phyloP scores from a whole-genome alignment of 306 rosid species.

The Cyamopsis tetragonoloba region DNA sequence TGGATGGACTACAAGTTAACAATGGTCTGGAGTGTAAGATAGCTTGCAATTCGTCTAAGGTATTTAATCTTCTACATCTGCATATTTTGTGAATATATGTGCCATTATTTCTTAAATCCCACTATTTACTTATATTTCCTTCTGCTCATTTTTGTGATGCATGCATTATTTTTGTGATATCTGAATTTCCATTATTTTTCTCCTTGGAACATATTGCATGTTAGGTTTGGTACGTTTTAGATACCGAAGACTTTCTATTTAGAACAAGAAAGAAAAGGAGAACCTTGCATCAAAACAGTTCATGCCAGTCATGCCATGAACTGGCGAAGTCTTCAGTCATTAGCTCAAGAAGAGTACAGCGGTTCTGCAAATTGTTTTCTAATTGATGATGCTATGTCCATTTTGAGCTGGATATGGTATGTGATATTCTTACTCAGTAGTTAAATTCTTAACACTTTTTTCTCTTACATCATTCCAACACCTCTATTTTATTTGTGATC shows the following conservation, averaged over 20 bases:
- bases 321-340: conserved; percentile 46
- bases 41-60: conserved; percentile 91
- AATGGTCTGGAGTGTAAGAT: conserved; percentile 99
- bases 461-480: too few relatives aligned
- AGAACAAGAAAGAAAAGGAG: conserved; percentile 58
- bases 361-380: conserved; percentile 62
- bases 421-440: too few relatives aligned
- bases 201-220: conserved; percentile 28
- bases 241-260: conserved; percentile 84
- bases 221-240: conserved; percentile 95
- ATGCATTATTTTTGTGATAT: conserved; percentile 23
- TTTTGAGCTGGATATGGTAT: conserved; percentile 66
- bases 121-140: neutral
- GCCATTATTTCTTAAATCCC: neutral
- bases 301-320: conserved; percentile 51
- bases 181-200: conserved; percentile 28
- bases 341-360: conserved; percentile 56
- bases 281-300: conserved; percentile 31
- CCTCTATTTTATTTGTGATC: too few relatives aligned
- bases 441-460: too few relatives aligned
- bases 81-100: neutral
- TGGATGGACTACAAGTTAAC: conserved; percentile 62
- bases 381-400: conserved; percentile 40
- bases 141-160: neutral
- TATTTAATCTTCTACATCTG: conserved; percentile 31